A percentile compares a stretch with the other conserved stretches of the same genome.
These are phyloP conservation scores for Sugiyamaella marilandica DNA, from an alignment of 805 yeast species.

Conservation along the genomic window DNA sequence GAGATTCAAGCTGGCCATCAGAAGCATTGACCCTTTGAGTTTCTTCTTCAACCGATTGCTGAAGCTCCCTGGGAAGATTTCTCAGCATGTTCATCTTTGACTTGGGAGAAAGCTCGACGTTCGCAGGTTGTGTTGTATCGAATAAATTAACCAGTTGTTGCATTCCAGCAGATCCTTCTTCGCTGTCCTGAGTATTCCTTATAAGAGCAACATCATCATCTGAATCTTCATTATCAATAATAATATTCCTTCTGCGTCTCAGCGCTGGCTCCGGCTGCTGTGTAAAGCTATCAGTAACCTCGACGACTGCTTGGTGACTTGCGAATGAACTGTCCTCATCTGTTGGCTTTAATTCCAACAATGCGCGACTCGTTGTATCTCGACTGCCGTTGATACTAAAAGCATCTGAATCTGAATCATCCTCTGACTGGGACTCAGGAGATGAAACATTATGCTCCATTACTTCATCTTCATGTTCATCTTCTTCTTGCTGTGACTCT, in stretches of 20 bases:
- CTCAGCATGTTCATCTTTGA: constrained; percentile 6
- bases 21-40: neutral
- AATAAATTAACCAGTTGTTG: constrained; percentile 6
- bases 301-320: neutral
- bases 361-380: neutral
- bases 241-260: constrained; percentile 1
- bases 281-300: constrained; percentile 5
- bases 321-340: neutral
- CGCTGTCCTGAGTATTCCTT: neutral
- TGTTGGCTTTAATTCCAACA: neutral
- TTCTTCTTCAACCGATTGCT: neutral
- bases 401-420: constrained; percentile 2
- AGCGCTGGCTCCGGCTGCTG: neutral
- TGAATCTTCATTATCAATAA: constrained; percentile 5
- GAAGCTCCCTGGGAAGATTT: neutral
- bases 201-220: neutral
- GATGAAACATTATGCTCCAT: constrained; percentile 1
- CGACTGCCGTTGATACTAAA: neutral
- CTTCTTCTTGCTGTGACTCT: constrained; percentile 8
- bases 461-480: neutral
- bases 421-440: constrained; percentile 4
- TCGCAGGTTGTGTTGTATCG: constrained; percentile 9
- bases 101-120: constrained; percentile 1
- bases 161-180: neutral
- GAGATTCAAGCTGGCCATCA: neutral